Evolutionary conservation across 768 basidiomycete species (phyloP), one percentile per base, ranked within the genome.

Genomic region (Hypholoma fasciculare): DNA sequence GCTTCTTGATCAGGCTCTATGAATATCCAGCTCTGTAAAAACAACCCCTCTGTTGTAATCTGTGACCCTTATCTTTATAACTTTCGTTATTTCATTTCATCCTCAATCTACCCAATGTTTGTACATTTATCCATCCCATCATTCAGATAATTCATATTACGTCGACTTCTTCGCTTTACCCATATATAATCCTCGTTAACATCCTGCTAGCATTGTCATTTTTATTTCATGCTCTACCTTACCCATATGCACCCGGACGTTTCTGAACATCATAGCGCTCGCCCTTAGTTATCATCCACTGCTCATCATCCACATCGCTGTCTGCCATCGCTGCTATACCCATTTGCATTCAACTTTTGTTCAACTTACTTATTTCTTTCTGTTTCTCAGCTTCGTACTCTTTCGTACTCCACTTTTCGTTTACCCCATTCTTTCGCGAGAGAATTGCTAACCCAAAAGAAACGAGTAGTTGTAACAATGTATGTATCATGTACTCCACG

Each of bases 21-120:
- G 44, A 54, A 42, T 46, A 23, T 38, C 34, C 54, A 19, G 43
- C 13, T 47, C 13, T 54, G 54, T 54, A 54, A 53, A 53, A 53
- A 54, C 43, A 54, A 54, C 44, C 44, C 36, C n/a, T 52, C 54
- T 54, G 54, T 54, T 54, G 54, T 54, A 54, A 46, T 38, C 34
- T 54, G 34, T 54, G 34, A 20, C 42, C 44, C 54, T 43, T 56
- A 55, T 54, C 51, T 46, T 64, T 69, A 48, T 68, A 20, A 40
- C 47, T 50, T 50, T 39, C 7, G 17, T 57, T 58, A 59, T 37
- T 52, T 48, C 19, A 17, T 42, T 42, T 30, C n/a, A 54, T 17
- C 27, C n/a, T 49, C 23, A 23, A 54, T 44, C 47, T 23, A 52
- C 34, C 38, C 44, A 43, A 42, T 53, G 52, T 34, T 23, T 46